Base-by-base conservation (phyloP, 2,329 filamentous ascomycete species). In the Fusarium sulawesiense region DNA sequence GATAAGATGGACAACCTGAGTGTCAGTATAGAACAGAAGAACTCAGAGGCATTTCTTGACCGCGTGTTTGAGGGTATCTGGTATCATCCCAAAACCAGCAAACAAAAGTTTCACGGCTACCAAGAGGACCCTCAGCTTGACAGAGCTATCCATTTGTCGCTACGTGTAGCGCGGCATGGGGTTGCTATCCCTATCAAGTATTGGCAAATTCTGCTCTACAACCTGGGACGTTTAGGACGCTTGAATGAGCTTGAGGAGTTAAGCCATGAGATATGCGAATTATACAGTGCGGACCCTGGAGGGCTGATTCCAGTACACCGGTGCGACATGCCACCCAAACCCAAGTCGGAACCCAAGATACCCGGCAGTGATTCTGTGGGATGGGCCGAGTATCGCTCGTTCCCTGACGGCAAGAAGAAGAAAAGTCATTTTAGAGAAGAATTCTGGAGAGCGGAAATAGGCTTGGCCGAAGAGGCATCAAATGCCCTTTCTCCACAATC, bases 191-290 rank as follows among this genome's bases (percentile, higher is more conserved):
- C 80, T n/a, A 63, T 77, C 7, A 66, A 66, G 13, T 79, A 77
- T 37, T 86, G 85, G 83, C 79, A 78, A 59, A 79, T 79, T 5
- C 66, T 87, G 0, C 66, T 88, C 13, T 80, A 80, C 42, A 79
- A 78, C 42, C 79, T 87, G 5, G 81, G 83, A 4, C 81, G 82
- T 3, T 74, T 79, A n/a, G 79, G 80, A 13, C 81, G 80, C 16
- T 75, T 86, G 13, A 74, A 80, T 4, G 82, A 85, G n/a, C 72
- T 87, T 5, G 81, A 85, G 53, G 78, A 78, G 40, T 62, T 87
- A 4, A 80, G 80, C 14, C 66, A 83, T 16, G 80, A 84, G 47
- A 73, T 87, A 49, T 76, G 84, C 12, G 74, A 81, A 20, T 64
- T 82, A 42, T 83, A 84, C 67, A 68, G 71, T 25, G 73, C 72